Conservation (phyloP, 495 filamentous ascomycete genomes). For the Chaetomidium leptoderma region DNA sequence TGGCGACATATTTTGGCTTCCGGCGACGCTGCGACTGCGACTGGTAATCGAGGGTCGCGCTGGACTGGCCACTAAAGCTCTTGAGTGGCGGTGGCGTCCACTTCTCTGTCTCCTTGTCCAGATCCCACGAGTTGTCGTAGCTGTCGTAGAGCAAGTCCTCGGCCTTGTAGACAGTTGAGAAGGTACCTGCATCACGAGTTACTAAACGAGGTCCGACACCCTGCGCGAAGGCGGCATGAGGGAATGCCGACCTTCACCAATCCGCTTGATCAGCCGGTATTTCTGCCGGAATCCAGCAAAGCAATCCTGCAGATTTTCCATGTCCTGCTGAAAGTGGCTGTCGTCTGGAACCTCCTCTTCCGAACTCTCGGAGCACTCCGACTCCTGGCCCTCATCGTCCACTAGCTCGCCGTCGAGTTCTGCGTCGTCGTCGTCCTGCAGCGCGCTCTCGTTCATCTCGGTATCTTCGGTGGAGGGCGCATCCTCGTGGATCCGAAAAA, state of each 20-base stretch:
- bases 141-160: constrained; percentile 87
- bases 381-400: constrained; percentile 46
- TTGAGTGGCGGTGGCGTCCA: constrained; percentile 61
- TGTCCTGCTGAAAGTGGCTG: constrained; percentile 71
- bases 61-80: constrained; percentile 26
- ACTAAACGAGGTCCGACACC: background rate
- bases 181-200: constrained; percentile 62
- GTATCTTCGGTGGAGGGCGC: constrained; percentile 35
- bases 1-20: constrained; percentile 75
- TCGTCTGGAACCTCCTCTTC: constrained; percentile 71
- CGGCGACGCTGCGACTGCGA: constrained; percentile 32
- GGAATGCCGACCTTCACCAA: constrained; percentile 74
- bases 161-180: constrained; percentile 97
- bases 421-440: constrained; percentile 18
- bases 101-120: constrained; percentile 58
- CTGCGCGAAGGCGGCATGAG: background rate
- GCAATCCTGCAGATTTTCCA: constrained; percentile 72
- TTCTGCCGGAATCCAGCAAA: constrained; percentile 78
- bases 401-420: constrained; percentile 31
- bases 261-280: constrained; percentile 90
- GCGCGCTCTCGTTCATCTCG: constrained; percentile 34
- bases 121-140: constrained; percentile 84
- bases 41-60: constrained; percentile 22
- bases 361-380: constrained; percentile 45
- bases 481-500: constrained; percentile 43